Conservation (phyloP, 352 stramenopile species). For the Phytophthora fragariae region DNA sequence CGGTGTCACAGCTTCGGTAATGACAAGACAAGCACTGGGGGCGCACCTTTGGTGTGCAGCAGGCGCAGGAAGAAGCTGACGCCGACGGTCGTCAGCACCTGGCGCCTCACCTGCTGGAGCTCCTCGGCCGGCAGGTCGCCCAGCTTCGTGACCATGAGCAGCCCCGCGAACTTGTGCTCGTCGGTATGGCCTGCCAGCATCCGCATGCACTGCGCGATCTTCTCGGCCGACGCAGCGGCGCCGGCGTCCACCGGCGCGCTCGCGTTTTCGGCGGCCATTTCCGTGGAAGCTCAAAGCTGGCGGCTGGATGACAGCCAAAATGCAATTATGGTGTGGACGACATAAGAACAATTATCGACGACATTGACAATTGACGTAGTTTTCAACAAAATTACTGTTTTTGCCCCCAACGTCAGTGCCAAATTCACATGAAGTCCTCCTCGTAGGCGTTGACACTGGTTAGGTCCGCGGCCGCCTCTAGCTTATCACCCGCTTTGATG, state of each 20-base stretch:
- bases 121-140: constrained; percentile 47
- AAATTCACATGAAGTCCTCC: constrained; percentile 81
- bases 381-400: background rate
- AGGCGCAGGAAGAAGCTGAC: constrained; percentile 80
- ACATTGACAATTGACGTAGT: background rate
- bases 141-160: constrained; percentile 91
- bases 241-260: constrained; percentile 5
- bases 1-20: background rate
- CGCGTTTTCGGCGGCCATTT: constrained; percentile 30
- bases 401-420: background rate
- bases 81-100: constrained; percentile 74
- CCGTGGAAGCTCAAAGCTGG: constrained; percentile 6
- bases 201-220: constrained; percentile 66
- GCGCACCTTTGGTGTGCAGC: constrained; percentile 74
- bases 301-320: constrained; percentile 3
- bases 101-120: constrained; percentile 57
- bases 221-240: constrained; percentile 25
- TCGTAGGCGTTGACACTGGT: constrained; percentile 80
- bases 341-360: constrained; percentile 4
- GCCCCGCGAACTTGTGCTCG: constrained; percentile 88
- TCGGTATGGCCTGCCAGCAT: constrained; percentile 78
- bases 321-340: constrained; percentile 16
- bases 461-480: constrained; percentile 58
- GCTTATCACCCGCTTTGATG: constrained; percentile 53
- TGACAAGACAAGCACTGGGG: background rate